Evolutionary conservation across 2,329 filamentous ascomycete genomes (phyloP).

Genomic region (Albifimbria verrucaria): DNA sequence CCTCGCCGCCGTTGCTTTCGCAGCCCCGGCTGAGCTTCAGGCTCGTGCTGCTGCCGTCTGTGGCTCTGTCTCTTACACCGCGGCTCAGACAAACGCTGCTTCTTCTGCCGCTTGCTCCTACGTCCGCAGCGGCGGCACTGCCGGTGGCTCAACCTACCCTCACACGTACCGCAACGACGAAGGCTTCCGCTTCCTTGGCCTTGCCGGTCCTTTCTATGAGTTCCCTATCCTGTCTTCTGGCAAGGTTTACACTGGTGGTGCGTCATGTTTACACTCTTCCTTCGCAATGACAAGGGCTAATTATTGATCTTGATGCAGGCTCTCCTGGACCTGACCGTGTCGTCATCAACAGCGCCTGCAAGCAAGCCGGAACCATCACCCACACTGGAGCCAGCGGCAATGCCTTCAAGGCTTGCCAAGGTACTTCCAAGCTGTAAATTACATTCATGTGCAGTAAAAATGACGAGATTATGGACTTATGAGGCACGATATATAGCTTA

Average conservation of each 20-base stretch:
- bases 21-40: conserved; percentile 20
- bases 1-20: conserved; percentile 23
- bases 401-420: conserved; percentile 60
- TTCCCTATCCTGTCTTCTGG: conserved; percentile 32
- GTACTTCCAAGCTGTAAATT: conserved; percentile 10
- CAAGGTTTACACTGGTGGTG: conserved; percentile 31
- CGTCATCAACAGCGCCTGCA: conserved; percentile 55
- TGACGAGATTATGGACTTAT: no score
- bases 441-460: no score
- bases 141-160: conserved; percentile 31
- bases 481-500: no score
- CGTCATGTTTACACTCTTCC: conserved; percentile 4
- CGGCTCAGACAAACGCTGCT: conserved; percentile 24
- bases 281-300: no score
- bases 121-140: conserved; percentile 15
- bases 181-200: conserved; percentile 30
- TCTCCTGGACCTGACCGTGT: conserved; percentile 64
- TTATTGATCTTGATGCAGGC: conserved; percentile 13
- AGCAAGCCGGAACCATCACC: conserved; percentile 63
- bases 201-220: conserved; percentile 32
- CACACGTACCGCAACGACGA: conserved; percentile 37
- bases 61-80: conserved; percentile 24
- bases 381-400: conserved; percentile 68
- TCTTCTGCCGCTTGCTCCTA: conserved; percentile 22
- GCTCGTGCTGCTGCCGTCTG: conserved; percentile 23